Evolutionary conservation across 2,329 filamentous ascomycete genomes (phyloP), one percentile per base, ranked within the genome.

Genomic region (Coleophoma crateriformis): DNA sequence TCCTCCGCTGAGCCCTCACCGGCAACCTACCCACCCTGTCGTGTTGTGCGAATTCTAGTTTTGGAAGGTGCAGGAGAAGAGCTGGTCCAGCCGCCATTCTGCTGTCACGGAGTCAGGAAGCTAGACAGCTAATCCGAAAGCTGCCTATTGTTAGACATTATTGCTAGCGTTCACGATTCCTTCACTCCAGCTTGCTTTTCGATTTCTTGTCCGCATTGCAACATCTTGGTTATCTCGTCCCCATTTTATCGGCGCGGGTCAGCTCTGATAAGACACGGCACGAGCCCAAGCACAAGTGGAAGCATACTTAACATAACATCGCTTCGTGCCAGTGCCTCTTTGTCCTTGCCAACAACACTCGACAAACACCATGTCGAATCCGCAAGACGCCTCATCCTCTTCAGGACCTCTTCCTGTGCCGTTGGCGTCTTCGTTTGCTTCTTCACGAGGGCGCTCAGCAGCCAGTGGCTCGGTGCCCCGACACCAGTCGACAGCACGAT

Each of bases 401-500:
- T 54, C 61, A 53, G 52, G 59, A 55, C 61, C 71, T 64, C 54
- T 68, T 56, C 64, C 66, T 52, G 62, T 69, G 53, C 57, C 70
- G 48, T 64, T 73, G 50, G 69, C 76, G 4, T 73, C 74, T 2
- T 80, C 79, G 32, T 72, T 76, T 6, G 64, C 68, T 37, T 75
- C 77, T 12, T 64, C 69, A 19, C 55, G 61, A 56, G 60, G 59
- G 33, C 57, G 54, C 13, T 50, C 51, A 12, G 47, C 54, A 6
- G 56, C 74, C 50, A 73, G 75, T 45, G 27, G 27, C 8, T 80
- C 79, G 8, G 62, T 78, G 22, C 78, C 78, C 40, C 77, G 82
- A 65, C 78, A 77, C 46, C 75, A 82, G 54, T 71, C 78, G 44
- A 85, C 78, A 46, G 82, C 82, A 50, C 76, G 81, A 54, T 73